Base-by-base conservation (phyloP, 768 basidiomycete genomes). In the Cystofilobasidium ferigula region DNA sequence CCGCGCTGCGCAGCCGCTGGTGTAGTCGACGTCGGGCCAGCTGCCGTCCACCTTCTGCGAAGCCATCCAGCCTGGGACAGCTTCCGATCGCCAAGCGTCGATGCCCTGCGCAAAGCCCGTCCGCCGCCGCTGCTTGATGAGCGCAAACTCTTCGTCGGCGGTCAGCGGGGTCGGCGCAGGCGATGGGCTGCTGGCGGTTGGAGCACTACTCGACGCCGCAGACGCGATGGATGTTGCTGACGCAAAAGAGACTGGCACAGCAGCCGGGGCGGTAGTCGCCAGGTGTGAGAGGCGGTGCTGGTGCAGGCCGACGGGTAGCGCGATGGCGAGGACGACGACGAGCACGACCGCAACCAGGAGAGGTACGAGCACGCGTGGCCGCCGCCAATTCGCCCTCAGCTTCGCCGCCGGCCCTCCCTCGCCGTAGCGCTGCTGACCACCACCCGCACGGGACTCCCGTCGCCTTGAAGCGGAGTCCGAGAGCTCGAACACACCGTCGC, bases 1-100 rank as follows among this genome's bases (percentile, higher is more conserved):
- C 62, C 80, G 80, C 8, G 83, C 85, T 47, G 73, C 71, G 68
- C 86, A 86, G 9, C 85, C 85, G 26, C 82, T 78, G 0, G 82
- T 80, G 70, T 86, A 86, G 70, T 86, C 80, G 22, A 87, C 77
- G 51, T 79, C 77, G 3, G 76, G 35, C 71, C 71, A 74, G 14
- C 67, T 71, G 8, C 71, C 72, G 40, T 71, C 67, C 8, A 45
- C 48, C 24, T 57, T 60, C 30, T 66, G 68, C 1, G 38, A 63
- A 8, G 45, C 8, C 9, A 73, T 30, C 70, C 68, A 51, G 48
- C 8, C 5, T 24, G 48, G 48, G 8, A 30, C n/a, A 16, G 48
- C 9, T 5, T 51, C 48, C 12, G 16, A 24, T 16, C 48, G 48
- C 48, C 48, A 51, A 24, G 28, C 24, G n/a, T 51, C 48, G 48